Base-by-base conservation (phyloP, 2,329 filamentous ascomycete genomes). In the Ceratocystis eucalypticola region DNA sequence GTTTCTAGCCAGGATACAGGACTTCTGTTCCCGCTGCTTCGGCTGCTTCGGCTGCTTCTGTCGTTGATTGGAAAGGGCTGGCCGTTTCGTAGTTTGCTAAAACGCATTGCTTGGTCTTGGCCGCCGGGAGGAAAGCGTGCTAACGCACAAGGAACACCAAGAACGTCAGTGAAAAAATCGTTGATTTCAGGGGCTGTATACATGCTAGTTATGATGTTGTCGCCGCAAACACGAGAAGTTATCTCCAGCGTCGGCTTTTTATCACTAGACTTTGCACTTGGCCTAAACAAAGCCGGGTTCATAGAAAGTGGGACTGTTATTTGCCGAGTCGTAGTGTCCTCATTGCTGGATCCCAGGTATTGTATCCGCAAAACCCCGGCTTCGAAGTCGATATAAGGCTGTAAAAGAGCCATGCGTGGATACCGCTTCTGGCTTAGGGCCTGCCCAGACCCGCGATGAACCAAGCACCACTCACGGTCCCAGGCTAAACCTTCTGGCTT, bases 381-480 rank as follows among this genome's bases (percentile, higher is more conserved):
- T 0, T 82, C 77, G 66, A 96, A 83, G 71, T 97, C 88, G 50
- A 97, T 78, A 3, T 73, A 75, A 5, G 94, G 93, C 63, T 82
- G 82, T 64, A 99, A 80, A 3, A 96, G 81, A 12, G 90, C 88
- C 93, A 99, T 97, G 44, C 80, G 84, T 1, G 92, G 89, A 72
- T 94, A 87, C 69, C 86, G 82, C 76, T 97, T 99, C 75, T 97
- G 93, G 73, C 84, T 96, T 65, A 99, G 78, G 5, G 88, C 91
- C 71, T 87, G 85, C 0, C 90, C 88, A 1, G 92, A 95, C 55
- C 90, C 91, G 72, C 86, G 83, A 73, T 96, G 92, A 15, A 99
- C 80, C 22, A 99, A 78, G 75, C 93, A 97, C 93, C 94, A 99
- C 77, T 97, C 93, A 69, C 94, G 83, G 74, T 99, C 94, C 91